Evolutionary conservation across 2,329 filamentous ascomycete species (phyloP), one percentile per base, ranked within the genome.

Genomic region (Ceratocystis harringtonii): DNA sequence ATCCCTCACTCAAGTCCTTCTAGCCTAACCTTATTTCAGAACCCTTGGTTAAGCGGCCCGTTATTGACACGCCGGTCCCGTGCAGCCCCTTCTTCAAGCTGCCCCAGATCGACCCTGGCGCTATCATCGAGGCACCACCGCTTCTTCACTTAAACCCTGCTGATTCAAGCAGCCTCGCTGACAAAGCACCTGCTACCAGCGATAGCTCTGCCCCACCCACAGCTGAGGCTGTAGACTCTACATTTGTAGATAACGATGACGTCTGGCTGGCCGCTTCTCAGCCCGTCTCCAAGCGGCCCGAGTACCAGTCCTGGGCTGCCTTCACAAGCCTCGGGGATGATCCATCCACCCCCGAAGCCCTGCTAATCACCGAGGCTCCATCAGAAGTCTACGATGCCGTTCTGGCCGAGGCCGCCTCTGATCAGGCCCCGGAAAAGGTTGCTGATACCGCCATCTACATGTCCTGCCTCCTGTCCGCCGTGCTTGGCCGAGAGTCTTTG

Each of bases 331-430:
- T 32, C 3, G 22, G 28, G n/a, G 60, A 65, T 17, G 66, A 63
- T 3, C 58, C 30, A 70, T 74, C 0, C 72, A 76, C n/a, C 71
- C 76, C 4, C 71, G 78, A 65, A 50, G 79, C 82, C 1, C 73
- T 80, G 1, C 86, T 88, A 68, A 75, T 91, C 12, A 86, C 84
- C 2, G 89, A 94, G 74, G 83, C 85, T 32, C 87, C 87, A 0
- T 77, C 86, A 1, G 73, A 73, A 8, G 79, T 81, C 1, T 89
- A 89, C 68, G 87, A 92, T 75, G 82, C 86, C 5, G 77, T 84
- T 2, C 69, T 88, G 2, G 70, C 72, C 68, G 73, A 75, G 61
- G 69, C 72, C 19, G 19, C 43, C 15, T 73, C 72, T 30, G 81
- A 79, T 68, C 76, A 73, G 64, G 70, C 78, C 43, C 69, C 6